These are phyloP conservation scores for Microbotryum saponariae DNA, from an alignment of 1,284 basidiomycete genomes.

Conservation along the genomic window DNA sequence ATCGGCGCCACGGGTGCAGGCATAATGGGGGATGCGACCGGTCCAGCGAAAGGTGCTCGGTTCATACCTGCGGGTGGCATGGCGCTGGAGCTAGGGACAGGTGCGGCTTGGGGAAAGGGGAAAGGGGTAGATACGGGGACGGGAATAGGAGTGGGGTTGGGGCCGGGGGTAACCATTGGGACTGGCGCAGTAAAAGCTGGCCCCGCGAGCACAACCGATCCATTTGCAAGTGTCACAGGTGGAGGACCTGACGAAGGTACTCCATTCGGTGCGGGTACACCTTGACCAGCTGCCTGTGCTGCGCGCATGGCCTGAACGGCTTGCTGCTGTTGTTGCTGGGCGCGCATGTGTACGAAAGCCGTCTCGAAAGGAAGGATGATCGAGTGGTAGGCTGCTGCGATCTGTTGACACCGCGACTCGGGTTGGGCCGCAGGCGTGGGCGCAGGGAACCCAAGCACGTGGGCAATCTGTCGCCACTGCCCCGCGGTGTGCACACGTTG, in stretches of 20 bases:
- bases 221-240: background rate
- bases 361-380: constrained; percentile 24
- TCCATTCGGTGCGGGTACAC: too few species aligned
- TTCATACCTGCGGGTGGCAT: too few species aligned
- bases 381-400: constrained; percentile 20
- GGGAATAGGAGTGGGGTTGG: too few species aligned
- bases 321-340: constrained; percentile 4
- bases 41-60: too few species aligned
- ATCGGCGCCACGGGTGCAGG: too few species aligned
- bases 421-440: constrained; percentile 7
- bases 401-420: background rate
- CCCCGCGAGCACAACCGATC: background rate
- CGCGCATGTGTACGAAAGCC: constrained; percentile 10
- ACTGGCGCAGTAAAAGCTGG: background rate
- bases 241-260: too few species aligned
- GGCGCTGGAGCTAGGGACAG: too few species aligned
- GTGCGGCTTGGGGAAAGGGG: too few species aligned
- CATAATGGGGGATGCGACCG: too few species aligned
- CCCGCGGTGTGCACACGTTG: background rate
- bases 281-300: too few species aligned
- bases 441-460: constrained; percentile 7
- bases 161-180: too few species aligned
- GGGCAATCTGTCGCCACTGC: constrained; percentile 5
- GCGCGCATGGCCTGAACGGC: constrained; percentile 4
- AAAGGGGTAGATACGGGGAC: too few species aligned